Conservation (phyloP, 805 yeast genomes). For the Zygosaccharomyces bailii region DNA sequence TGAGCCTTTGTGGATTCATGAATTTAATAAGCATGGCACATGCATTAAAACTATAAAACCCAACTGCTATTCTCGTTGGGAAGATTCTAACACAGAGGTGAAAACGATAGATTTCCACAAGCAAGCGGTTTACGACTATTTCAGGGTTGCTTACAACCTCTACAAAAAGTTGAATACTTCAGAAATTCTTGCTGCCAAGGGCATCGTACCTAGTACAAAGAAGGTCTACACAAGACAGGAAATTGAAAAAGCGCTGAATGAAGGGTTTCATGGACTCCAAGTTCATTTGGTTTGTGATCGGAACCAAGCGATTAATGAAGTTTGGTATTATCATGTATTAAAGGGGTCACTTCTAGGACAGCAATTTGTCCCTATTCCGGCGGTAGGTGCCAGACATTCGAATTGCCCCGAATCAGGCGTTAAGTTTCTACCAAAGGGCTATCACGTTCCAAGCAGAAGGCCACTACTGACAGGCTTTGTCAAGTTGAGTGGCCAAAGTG, state of each 20-base stretch:
- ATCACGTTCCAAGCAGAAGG: slow-evolving; percentile 26
- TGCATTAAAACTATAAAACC: slow-evolving; percentile 81
- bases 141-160: slow-evolving; percentile 53
- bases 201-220: slow-evolving; percentile 62
- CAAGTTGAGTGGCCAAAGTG: slow-evolving; percentile 40
- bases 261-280: slow-evolving; percentile 47
- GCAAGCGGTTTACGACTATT: slow-evolving; percentile 64
- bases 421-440: slow-evolving; percentile 66
- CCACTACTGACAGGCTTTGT: slow-evolving; percentile 30
- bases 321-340: slow-evolving; percentile 78
- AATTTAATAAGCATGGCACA: slow-evolving; percentile 91
- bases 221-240: slow-evolving; percentile 55
- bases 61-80: slow-evolving; percentile 54
- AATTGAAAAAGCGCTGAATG: slow-evolving; percentile 49
- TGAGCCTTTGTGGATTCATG: slow-evolving; percentile 79
- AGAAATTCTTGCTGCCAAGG: slow-evolving; percentile 60
- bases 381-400: slow-evolving; percentile 43
- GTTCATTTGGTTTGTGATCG: slow-evolving; percentile 63
- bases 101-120: slow-evolving; percentile 19
- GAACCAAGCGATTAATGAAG: slow-evolving; percentile 42
- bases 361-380: slow-evolving; percentile 59
- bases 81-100: slow-evolving; percentile 9
- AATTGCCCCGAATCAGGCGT: slow-evolving; percentile 71
- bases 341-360: slow-evolving; percentile 70
- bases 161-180: slow-evolving; percentile 63